Percentiles rank a stretch among this genome's conserved stretches.
Conservation (phyloP, 257 asterid species). For the Penstemon newberryi region DNA sequence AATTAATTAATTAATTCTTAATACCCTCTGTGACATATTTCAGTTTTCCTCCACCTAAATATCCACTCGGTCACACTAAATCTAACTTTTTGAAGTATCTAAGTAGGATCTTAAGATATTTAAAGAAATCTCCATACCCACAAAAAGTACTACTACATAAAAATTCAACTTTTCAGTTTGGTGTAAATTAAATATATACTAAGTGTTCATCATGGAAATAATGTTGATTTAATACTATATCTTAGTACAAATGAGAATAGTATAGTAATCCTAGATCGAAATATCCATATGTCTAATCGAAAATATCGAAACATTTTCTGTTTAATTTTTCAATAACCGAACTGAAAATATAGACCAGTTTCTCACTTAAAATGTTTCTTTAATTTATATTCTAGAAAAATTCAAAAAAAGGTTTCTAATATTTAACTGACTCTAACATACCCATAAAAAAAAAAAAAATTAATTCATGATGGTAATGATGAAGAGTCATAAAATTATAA, state of each 20-base stretch:
- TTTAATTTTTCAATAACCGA: too few species aligned
- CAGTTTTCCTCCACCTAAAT: conserved; percentile 18
- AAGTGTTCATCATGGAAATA: not conserved
- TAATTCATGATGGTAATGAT: too few species aligned
- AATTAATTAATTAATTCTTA: not conserved
- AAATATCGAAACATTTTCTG: too few species aligned
- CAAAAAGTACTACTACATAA: not conserved
- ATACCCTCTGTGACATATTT: conserved; percentile 10
- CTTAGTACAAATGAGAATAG: not conserved
- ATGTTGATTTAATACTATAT: not conserved
- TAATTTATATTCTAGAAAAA: too few species aligned
- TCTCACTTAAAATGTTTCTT: too few species aligned
- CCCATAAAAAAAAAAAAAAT: too few species aligned
- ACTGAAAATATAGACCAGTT: too few species aligned
- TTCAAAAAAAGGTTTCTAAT: too few species aligned
- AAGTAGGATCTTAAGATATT: conserved; percentile 26
- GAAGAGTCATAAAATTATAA: too few species aligned
- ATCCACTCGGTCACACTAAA: conserved; percentile 21
- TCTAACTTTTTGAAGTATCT: conserved; percentile 17
- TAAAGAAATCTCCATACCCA: conserved; percentile 19
- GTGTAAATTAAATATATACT: not conserved
- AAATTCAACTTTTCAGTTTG: not conserved
- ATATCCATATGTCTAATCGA: too few species aligned
- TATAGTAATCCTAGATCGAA: not conserved
- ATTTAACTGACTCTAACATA: too few species aligned